These are phyloP conservation scores for Alternaria consortialis DNA, from an alignment of 2,329 filamentous ascomycete genomes.

Conservation along the genomic window DNA sequence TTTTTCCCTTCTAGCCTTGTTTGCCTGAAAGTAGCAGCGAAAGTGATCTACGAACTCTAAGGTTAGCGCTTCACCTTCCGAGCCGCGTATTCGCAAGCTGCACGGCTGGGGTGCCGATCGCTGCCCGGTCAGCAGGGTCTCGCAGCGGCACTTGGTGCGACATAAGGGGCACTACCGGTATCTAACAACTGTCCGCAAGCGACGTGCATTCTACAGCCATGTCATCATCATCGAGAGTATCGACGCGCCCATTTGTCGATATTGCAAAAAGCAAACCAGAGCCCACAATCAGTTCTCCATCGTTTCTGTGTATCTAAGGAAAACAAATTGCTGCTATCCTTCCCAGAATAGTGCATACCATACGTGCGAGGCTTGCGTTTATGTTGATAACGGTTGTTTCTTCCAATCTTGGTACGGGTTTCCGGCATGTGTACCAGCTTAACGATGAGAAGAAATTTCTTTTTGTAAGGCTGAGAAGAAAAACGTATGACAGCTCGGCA, in stretches of 20 bases:
- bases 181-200: slow-evolving; percentile 1
- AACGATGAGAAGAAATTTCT: background rate
- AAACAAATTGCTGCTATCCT: background rate
- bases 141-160: background rate
- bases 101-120: slow-evolving; percentile 3
- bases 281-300: background rate
- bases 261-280: background rate
- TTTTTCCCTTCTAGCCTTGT: background rate
- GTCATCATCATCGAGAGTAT: background rate
- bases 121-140: background rate
- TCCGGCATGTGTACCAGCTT: background rate
- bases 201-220: background rate
- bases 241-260: background rate
- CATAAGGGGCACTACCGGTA: background rate
- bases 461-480: background rate
- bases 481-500: background rate
- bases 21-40: background rate
- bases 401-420: background rate
- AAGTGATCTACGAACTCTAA: background rate
- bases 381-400: background rate
- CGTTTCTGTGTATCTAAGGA: background rate
- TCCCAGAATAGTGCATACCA: background rate
- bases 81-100: slow-evolving; percentile 2
- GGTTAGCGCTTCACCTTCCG: background rate
- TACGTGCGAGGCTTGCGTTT: background rate